Evolutionary conservation across 106 monocot genomes (phyloP), one percentile per base, ranked within the genome.

Genomic region (Posidonia australis): DNA sequence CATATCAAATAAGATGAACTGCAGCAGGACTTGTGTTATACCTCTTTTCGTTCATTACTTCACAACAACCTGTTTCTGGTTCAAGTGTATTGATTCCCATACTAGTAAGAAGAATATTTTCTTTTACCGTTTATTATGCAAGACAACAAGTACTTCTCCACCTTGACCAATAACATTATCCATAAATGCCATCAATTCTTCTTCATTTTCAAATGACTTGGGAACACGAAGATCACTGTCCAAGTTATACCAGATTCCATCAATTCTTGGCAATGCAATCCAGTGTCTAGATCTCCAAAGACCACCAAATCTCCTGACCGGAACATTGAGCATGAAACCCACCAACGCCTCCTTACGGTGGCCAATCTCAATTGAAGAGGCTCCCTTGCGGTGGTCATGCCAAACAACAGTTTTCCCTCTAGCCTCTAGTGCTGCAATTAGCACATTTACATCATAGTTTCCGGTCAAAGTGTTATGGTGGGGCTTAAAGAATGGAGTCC

Each of bases 391-490:
- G 59, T 71, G 87, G 71, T 98, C 98, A 65, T 98, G 91, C 98
- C 98, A 98, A 27, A 77, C 17, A 19, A 98, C 80, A 22, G 42
- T 84, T 58, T 81, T 80, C 32, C 62, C 72, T 71, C 77, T 77
- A 44, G 47, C 19, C 41, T 81, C 91, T 49, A 90, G 62, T 55
- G 98, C 87, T 51, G 87, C 67, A 45, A 98, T 85, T 18, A 98
- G 87, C 19, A 98, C 98, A 76, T 98, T 91, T 18, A 81, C 87
- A 63, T 98, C 91, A 65, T 98, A 98, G 71, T 91, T 91, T 73
- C 90, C 94, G 3, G 90, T 91, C 55, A 90, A 66, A 3, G 46
- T 32, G 54, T 98, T 91, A 41, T 87, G 85, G 68, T 98, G 98
- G 27, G 96, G 82, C 56, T 80, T 86, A 54, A 90, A 86, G 44